Evolutionary conservation across 192 early-diverging fungal genomes (phyloP).

Genomic region (Oehlia diaphana): DNA sequence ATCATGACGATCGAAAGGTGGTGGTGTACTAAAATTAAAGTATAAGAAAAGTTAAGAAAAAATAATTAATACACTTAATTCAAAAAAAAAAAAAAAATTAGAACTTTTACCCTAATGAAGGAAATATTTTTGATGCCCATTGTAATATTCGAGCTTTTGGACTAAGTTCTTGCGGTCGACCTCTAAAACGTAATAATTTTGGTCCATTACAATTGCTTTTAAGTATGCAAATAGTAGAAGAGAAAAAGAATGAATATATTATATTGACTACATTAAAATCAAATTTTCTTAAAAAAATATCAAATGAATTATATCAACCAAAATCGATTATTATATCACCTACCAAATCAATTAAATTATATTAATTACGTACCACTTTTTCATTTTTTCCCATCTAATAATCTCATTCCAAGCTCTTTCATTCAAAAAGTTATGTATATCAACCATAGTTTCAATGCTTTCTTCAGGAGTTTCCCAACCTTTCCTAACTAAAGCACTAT

Average conservation of each 20-base stretch:
- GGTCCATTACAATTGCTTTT: conserved; percentile 50
- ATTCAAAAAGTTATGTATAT: conserved; percentile 98
- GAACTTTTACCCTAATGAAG: conserved; percentile 58
- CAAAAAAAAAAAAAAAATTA: not conserved
- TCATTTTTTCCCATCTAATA: conserved; percentile 84
- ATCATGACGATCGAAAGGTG: conserved; percentile 97
- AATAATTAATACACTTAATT: not conserved
- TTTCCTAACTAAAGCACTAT: conserved; percentile 83
- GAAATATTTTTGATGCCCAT: conserved; percentile 41
- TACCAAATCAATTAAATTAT: not conserved
- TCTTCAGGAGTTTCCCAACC: conserved; percentile 84
- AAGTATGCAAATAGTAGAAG: not conserved
- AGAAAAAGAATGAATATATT: not conserved
- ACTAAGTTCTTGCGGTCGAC: conserved; percentile 75
- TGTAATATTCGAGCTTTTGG: conserved; percentile 64
- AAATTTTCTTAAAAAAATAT: not conserved
- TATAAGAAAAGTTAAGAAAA: not conserved
- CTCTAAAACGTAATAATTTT: conserved; percentile 79
- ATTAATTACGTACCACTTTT: conserved; percentile 48
- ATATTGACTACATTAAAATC: not conserved
- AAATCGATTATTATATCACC: too few species aligned
- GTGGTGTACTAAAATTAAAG: conserved; percentile 59
- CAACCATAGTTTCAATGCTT: conserved; percentile 87
- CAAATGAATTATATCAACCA: not conserved
- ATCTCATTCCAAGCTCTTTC: conserved; percentile 95